phyloP scores from a whole-genome alignment of 371 early-diverging fungal species.

The Fennellomyces sp. region DNA sequence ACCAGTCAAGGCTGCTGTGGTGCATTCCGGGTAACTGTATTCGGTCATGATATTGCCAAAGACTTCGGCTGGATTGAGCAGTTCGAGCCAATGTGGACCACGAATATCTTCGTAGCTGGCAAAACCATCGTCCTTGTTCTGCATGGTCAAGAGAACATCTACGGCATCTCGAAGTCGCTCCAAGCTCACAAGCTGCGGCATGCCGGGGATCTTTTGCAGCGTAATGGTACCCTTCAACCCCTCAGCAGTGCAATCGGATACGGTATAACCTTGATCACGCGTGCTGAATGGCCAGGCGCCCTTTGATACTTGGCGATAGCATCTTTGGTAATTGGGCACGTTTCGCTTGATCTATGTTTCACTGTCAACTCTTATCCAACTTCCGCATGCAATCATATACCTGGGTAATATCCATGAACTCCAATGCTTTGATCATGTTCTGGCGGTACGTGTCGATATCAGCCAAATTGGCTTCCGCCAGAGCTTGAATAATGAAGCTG shows the following conservation, averaged over 20 bases:
- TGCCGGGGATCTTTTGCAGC: conserved; percentile 65
- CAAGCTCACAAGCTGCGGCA: conserved; percentile 44
- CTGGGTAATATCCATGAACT: conserved; percentile 89
- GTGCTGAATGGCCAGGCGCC: conserved; percentile 98
- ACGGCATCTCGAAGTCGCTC: conserved; percentile 84
- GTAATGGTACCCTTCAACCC: conserved; percentile 83
- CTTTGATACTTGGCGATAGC: conserved; percentile 82
- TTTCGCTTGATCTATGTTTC: conserved; percentile 71
- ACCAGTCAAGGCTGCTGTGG: conserved; percentile 90
- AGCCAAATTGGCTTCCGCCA: conserved; percentile 63
- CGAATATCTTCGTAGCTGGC: conserved; percentile 90
- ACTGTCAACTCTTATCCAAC: neutral
- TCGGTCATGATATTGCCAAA: conserved; percentile 97
- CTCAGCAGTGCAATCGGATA: conserved; percentile 97
- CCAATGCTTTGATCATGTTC: conserved; percentile 68
- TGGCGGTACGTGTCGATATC: conserved; percentile 70
- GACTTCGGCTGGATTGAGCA: conserved; percentile 94
- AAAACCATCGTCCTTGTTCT: conserved; percentile 90
- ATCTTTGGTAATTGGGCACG: conserved; percentile 64
- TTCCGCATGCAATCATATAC: conserved; percentile 15
- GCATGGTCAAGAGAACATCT: conserved; percentile 90
- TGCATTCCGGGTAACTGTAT: conserved; percentile 96
- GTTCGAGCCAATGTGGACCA: conserved; percentile 80
- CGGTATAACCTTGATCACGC: conserved; percentile 91
- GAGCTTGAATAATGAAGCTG: conserved; percentile 85